These are phyloP conservation scores for Diaporthe citriasiana DNA, from an alignment of 2,329 filamentous ascomycete species.

Conservation along the genomic window DNA sequence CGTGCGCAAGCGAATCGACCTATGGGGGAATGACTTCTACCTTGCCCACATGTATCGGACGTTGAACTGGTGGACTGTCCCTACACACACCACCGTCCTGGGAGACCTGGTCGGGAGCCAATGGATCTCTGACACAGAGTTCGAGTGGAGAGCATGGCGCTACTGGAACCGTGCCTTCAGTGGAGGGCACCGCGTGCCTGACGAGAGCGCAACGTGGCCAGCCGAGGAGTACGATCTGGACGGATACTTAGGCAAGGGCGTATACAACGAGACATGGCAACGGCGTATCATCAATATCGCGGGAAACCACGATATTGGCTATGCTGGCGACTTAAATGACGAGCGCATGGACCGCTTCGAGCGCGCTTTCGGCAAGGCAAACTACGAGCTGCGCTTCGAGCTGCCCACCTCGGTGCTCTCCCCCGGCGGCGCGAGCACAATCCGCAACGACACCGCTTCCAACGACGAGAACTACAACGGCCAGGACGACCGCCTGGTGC, in stretches of 20 bases:
- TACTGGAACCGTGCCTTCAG: slow-evolving; percentile 87
- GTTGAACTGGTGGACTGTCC: slow-evolving; percentile 84
- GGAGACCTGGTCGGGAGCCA: slow-evolving; percentile 95
- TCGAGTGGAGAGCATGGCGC: slow-evolving; percentile 77
- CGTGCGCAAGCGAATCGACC: slow-evolving; percentile 84
- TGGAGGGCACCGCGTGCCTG: slow-evolving; percentile 74
- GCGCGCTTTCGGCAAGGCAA: slow-evolving; percentile 84
- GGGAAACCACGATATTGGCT: slow-evolving; percentile 97
- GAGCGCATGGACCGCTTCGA: slow-evolving; percentile 86
- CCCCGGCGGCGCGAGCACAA: slow-evolving; percentile 55
- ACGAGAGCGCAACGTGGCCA: slow-evolving; percentile 66
- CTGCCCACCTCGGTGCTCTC: slow-evolving; percentile 61
- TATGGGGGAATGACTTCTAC: slow-evolving; percentile 95
- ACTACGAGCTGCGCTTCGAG: slow-evolving; percentile 88
- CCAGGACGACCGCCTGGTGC: slow-evolving; percentile 63
- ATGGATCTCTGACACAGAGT: slow-evolving; percentile 92
- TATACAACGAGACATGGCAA: slow-evolving; percentile 74
- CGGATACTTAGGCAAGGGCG: slow-evolving; percentile 61
- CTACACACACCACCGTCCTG: slow-evolving; percentile 89
- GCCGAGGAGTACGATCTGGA: slow-evolving; percentile 63
- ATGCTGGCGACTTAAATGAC: slow-evolving; percentile 89
- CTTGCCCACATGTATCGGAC: slow-evolving; percentile 92
- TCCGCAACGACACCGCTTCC: slow-evolving; percentile 43
- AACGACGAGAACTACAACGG: slow-evolving; percentile 59
- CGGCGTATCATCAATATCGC: slow-evolving; percentile 87